Evolutionary conservation across 495 filamentous ascomycete genomes (phyloP).

Genomic region (Neurospora tetraspora): DNA sequence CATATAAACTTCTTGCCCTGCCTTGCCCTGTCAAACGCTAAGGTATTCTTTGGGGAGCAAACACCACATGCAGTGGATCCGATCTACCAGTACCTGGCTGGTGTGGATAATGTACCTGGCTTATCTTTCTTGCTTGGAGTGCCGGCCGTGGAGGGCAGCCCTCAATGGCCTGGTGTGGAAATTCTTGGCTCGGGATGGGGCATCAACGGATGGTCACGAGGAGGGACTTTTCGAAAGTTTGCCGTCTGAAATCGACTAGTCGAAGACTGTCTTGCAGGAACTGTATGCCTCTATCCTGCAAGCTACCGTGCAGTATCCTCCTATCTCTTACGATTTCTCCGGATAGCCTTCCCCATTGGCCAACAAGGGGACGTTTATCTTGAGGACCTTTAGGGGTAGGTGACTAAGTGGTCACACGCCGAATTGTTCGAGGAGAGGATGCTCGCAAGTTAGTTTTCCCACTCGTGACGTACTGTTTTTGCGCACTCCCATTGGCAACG

Average conservation of each 20-base stretch:
- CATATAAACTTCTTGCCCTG: no score
- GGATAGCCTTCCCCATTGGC: not conserved
- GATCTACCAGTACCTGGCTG: not conserved
- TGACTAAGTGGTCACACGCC: not conserved
- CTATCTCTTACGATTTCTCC: not conserved
- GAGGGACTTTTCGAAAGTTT: not conserved
- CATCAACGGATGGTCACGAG: not conserved
- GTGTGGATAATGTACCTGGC: not conserved
- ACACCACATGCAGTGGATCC: not conserved
- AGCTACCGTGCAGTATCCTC: no score
- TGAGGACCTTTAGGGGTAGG: not conserved
- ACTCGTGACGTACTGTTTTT: not conserved
- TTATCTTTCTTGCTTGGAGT: not conserved
- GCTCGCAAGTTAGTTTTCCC: not conserved
- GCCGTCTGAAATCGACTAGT: not conserved
- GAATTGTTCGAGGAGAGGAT: not conserved
- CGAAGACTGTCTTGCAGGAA: not conserved
- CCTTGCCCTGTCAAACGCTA: no score
- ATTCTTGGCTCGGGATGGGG: not conserved
- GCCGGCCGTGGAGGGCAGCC: not conserved
- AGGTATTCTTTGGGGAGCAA: not conserved
- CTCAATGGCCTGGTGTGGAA: not conserved
- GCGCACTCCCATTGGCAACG: not conserved
- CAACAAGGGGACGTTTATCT: not conserved
- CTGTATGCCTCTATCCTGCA: no score